Evolutionary conservation across 2,329 filamentous ascomycete species (phyloP).

Genomic region (Cladophialophora carrionii): DNA sequence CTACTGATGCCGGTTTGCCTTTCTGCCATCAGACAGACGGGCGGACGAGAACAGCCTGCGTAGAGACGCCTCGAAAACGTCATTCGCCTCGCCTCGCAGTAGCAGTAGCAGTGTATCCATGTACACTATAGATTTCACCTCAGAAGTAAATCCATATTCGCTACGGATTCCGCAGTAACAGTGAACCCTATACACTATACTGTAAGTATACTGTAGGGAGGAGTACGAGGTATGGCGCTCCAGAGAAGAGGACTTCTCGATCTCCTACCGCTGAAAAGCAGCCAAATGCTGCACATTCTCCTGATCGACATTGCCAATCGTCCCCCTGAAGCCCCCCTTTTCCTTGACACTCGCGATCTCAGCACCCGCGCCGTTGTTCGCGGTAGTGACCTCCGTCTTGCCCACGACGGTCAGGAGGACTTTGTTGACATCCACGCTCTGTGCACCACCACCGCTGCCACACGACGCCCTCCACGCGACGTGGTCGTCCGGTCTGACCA

Average conservation of each 20-base stretch:
- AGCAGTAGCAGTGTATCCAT: too few species aligned
- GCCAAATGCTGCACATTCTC: constrained; percentile 17
- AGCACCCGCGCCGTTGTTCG: neutral
- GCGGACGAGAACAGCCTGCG: too few species aligned
- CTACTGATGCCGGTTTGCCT: too few species aligned
- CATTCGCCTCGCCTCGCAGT: too few species aligned
- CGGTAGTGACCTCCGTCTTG: neutral
- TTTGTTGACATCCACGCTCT: neutral
- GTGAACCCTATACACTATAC: too few species aligned
- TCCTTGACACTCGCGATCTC: constrained; percentile 9
- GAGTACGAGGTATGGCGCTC: too few species aligned
- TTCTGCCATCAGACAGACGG: too few species aligned
- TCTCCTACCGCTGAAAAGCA: constrained; percentile 7
- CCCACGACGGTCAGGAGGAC: constrained; percentile 12
- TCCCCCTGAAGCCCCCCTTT: constrained; percentile 19
- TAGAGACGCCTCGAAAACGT: too few species aligned
- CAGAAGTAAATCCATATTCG: too few species aligned
- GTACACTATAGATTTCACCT: too few species aligned
- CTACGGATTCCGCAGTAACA: too few species aligned
- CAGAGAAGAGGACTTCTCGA: neutral
- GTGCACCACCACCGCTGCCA: neutral
- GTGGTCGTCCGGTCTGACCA: constrained; percentile 41
- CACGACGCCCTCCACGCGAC: constrained; percentile 38
- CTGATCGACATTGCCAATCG: constrained; percentile 26
- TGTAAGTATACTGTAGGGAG: too few species aligned